Conservation (phyloP, 768 basidiomycete genomes). For the Coprinopsis marcescibilis region DNA sequence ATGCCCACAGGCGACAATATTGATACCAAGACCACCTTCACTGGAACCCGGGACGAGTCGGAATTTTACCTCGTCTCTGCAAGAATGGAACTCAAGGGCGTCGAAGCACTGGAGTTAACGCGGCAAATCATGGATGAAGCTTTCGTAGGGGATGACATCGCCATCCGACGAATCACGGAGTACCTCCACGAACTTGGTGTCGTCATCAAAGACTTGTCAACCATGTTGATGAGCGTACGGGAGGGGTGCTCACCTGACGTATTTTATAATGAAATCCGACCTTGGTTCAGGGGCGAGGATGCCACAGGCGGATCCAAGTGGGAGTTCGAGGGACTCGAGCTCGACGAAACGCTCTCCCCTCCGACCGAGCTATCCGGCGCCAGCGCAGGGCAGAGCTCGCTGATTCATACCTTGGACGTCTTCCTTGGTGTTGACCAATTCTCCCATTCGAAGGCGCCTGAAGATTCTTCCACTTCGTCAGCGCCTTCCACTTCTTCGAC, state of each 20-base stretch:
- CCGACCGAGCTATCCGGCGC: conserved; percentile 65
- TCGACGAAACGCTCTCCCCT: conserved; percentile 34
- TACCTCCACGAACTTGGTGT: conserved; percentile 60
- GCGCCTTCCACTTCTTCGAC: neutral
- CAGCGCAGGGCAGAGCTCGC: conserved; percentile 76
- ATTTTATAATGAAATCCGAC: conserved; percentile 69
- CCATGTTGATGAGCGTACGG: conserved; percentile 57
- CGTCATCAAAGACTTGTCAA: conserved; percentile 60
- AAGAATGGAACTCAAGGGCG: conserved; percentile 81
- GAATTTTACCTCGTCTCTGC: conserved; percentile 87
- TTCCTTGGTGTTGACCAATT: conserved; percentile 64
- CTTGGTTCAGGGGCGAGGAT: conserved; percentile 77
- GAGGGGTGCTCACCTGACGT: conserved; percentile 65
- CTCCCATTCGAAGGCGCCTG: conserved; percentile 17
- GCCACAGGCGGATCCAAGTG: conserved; percentile 39
- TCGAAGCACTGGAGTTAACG: conserved; percentile 82
- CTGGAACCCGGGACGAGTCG: conserved; percentile 71
- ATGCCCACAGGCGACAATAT: conserved; percentile 55
- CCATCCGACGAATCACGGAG: conserved; percentile 52
- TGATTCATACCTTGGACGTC: conserved; percentile 69
- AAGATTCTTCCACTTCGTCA: conserved; percentile 4
- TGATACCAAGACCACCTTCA: conserved; percentile 64
- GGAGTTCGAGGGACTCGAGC: conserved; percentile 57
- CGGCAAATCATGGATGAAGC: conserved; percentile 80
- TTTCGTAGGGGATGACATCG: conserved; percentile 69